Evolutionary conservation across 2,329 filamentous ascomycete genomes (phyloP), one percentile per base, ranked within the genome.

Genomic region (Esteya vermicola): DNA sequence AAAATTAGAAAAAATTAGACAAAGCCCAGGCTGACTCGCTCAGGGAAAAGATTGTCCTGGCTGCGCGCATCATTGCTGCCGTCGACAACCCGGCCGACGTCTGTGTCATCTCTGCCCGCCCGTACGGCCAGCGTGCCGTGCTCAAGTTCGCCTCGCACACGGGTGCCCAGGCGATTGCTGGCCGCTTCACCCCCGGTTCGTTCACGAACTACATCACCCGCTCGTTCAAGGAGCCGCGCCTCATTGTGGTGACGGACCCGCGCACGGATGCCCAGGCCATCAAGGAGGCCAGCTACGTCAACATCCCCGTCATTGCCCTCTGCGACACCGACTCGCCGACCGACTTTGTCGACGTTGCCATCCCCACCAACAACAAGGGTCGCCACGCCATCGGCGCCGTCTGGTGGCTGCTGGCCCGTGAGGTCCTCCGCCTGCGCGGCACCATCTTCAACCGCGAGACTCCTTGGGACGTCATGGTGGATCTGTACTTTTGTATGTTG

Each of bases 141-240:
- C 84, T 98, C 65, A 98, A 98, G 82, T 98, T 98, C 74, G 91
- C 91, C 59, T 74, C 86, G 51, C 91, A 98, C 82, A 98, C 91
- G 54, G 91, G 91, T 64, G 88, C 93, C 60, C 84, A 86, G 60
- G 84, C 91, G 67, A 98, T 98, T 61, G 93, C 91, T 60, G 91
- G 91, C 73, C 91, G 91, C 66, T 98, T 98, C 83, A 98, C 91
- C 63, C 91, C 91, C 65, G 91, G 91, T 84, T 94, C 89, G 70
- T 98, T 98, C 82, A 98, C 91, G 78, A 98, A 98, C 81, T 98
- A 98, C 83, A 98, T 98, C 82, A 98, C 93, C 68, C 89, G 91
- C 62, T 96, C 91, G 52, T 98, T 98, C 86, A 95, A 95, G 81
- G 91, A 98, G 77, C 91, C 91, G 63, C 93, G 93, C 68, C 78